phyloP scores from a whole-genome alignment of 352 stramenopile genomes.

The Pythium coloratum region DNA sequence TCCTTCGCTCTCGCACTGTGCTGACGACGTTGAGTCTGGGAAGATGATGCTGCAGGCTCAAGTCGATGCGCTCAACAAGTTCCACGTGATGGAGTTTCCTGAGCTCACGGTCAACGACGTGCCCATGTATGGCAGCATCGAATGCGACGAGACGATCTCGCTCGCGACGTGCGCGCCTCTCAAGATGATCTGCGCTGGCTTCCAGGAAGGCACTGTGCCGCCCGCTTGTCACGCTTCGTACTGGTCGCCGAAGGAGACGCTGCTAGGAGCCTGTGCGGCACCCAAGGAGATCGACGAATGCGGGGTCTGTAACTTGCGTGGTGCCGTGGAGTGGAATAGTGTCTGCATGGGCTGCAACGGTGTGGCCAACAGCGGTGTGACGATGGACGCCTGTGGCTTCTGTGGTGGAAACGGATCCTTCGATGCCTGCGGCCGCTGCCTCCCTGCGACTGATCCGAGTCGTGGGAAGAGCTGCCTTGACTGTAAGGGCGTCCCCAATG shows the following conservation, averaged over 20 bases:
- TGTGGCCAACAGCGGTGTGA: slow-evolving; percentile 29
- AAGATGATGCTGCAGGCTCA: slow-evolving; percentile 24
- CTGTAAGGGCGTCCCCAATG: slow-evolving; percentile 33
- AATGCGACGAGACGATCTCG: slow-evolving; percentile 27
- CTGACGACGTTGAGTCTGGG: not conserved
- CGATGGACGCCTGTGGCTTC: slow-evolving; percentile 31
- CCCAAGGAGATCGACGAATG: slow-evolving; percentile 32
- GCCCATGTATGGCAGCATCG: slow-evolving; percentile 22
- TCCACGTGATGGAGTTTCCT: slow-evolving; percentile 30
- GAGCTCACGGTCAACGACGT: slow-evolving; percentile 32
- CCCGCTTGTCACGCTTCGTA: slow-evolving; percentile 23
- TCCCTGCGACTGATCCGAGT: slow-evolving; percentile 24
- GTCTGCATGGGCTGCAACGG: slow-evolving; percentile 33
- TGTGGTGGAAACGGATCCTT: slow-evolving; percentile 35
- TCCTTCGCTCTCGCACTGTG: slow-evolving; percentile 10
- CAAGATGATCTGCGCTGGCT: slow-evolving; percentile 30
- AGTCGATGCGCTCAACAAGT: slow-evolving; percentile 19
- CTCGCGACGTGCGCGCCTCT: slow-evolving; percentile 26
- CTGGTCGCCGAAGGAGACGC: slow-evolving; percentile 11
- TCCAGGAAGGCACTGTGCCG: slow-evolving; percentile 17
- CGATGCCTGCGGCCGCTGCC: slow-evolving; percentile 32
- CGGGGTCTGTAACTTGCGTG: slow-evolving; percentile 22
- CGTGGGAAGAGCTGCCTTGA: slow-evolving; percentile 31
- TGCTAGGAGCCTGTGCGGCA: slow-evolving; percentile 6
- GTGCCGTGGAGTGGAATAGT: slow-evolving; percentile 25